phyloP scores from a whole-genome alignment of 768 basidiomycete genomes.

The Mycena venus region DNA sequence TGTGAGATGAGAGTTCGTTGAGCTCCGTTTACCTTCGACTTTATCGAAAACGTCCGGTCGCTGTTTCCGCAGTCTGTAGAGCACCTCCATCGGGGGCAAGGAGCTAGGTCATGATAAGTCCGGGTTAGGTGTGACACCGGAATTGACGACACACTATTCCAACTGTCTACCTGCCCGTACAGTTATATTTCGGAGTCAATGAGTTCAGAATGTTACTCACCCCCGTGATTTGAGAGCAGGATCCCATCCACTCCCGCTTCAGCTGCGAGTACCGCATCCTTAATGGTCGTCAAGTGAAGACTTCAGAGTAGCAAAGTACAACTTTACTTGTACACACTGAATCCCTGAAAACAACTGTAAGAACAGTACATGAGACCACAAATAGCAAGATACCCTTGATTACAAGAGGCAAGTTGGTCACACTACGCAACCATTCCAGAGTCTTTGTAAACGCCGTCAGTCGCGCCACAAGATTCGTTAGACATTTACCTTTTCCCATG shows the following conservation, averaged over 20 bases:
- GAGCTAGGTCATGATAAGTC: slow-evolving; percentile 60
- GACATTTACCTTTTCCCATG: slow-evolving; percentile 72
- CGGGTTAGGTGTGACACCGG: slow-evolving; percentile 29
- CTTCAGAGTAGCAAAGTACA: slow-evolving; percentile 12
- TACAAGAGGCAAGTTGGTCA: slow-evolving; percentile 79
- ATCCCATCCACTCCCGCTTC: slow-evolving; percentile 91
- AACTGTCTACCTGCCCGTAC: slow-evolving; percentile 74
- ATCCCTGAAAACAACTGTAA: slow-evolving; percentile 58
- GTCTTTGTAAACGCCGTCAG: slow-evolving; percentile 58
- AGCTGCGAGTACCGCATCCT: slow-evolving; percentile 90
- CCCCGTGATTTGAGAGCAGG: slow-evolving; percentile 93
- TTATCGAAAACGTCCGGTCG: slow-evolving; percentile 82
- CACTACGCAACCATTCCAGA: slow-evolving; percentile 80
- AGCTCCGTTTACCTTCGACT: slow-evolving; percentile 68
- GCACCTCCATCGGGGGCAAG: slow-evolving; percentile 82
- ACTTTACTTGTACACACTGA: slow-evolving; percentile 76
- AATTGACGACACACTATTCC: slow-evolving; percentile 70
- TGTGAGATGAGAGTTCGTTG: neutral
- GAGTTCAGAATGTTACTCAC: slow-evolving; percentile 48
- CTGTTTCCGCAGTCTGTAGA: slow-evolving; percentile 78
- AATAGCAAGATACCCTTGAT: slow-evolving; percentile 68
- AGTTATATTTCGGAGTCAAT: neutral
- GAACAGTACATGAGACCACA: neutral
- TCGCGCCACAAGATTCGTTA: neutral
- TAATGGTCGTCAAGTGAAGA: slow-evolving; percentile 23